Evolutionary conservation across 176 grass and related monocot genomes (phyloP).

Genomic region (Elymus sibiricus): DNA sequence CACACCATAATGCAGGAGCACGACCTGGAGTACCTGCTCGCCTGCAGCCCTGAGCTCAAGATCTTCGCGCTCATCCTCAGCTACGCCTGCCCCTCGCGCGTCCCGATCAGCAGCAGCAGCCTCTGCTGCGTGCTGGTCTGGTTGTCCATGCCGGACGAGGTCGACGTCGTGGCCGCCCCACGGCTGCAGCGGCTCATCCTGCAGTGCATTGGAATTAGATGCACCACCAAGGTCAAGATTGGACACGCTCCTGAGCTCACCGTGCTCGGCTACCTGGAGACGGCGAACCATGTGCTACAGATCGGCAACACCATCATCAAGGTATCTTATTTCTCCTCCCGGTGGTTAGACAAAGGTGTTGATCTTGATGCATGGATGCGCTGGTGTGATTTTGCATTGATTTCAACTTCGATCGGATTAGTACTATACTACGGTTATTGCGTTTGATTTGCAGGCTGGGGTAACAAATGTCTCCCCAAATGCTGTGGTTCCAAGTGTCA

Average conservation of each 20-base stretch:
- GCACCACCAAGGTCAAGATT: not conserved
- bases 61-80: not conserved
- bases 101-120: not conserved
- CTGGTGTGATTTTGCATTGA: not conserved
- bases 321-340: not conserved
- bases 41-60: conserved; percentile 22
- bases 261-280: conserved; percentile 12
- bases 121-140: conserved; percentile 26
- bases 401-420: not conserved
- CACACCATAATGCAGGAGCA: not conserved
- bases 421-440: not conserved
- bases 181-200: conserved; percentile 24
- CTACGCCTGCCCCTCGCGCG: not conserved
- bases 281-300: not conserved
- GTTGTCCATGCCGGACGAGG: not conserved
- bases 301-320: conserved; percentile 13
- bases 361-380: not conserved
- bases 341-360: not conserved
- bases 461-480: not conserved
- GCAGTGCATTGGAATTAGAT: not conserved
- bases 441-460: conserved; percentile 7
- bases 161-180: not conserved
- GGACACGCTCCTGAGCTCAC: not conserved
- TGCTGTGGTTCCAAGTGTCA: conserved; percentile 12
- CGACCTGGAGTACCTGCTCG: conserved; percentile 29